phyloP scores from a whole-genome alignment of 129 eudicot species.

The Centella asiatica region DNA sequence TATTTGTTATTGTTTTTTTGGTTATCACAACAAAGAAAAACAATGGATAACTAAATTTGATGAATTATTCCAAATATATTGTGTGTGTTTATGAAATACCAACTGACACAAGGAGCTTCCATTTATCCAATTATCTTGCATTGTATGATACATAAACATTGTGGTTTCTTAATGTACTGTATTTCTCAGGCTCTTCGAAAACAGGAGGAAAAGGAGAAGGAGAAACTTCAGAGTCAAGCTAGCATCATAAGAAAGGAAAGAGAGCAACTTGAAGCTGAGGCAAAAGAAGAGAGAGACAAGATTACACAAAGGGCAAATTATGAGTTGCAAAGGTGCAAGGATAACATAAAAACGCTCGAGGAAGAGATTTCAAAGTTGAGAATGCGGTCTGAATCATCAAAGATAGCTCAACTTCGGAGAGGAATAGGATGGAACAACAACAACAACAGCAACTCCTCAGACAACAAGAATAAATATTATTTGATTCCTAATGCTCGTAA shows the following conservation, averaged over 20 bases:
- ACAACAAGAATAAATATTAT: neutral
- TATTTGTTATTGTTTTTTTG: too few species aligned
- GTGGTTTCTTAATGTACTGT: too few species aligned
- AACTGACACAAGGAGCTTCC: too few species aligned
- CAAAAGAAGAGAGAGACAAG: slow-evolving; percentile 24
- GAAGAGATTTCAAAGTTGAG: slow-evolving; percentile 29
- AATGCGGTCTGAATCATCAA: slow-evolving; percentile 28
- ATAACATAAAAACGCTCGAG: slow-evolving; percentile 26
- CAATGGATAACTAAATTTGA: neutral
- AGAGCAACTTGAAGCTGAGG: slow-evolving; percentile 21
- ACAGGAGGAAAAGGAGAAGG: slow-evolving; percentile 41
- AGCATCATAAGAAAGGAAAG: slow-evolving; percentile 20
- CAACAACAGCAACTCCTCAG: too few species aligned
- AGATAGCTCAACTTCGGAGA: slow-evolving; percentile 32
- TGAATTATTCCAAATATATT: too few species aligned
- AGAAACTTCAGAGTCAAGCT: slow-evolving; percentile 11
- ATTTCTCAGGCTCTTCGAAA: slow-evolving; percentile 32
- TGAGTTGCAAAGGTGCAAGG: slow-evolving; percentile 22
- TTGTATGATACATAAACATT: too few species aligned
- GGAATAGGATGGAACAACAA: slow-evolving; percentile 21
- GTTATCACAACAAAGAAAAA: too few species aligned
- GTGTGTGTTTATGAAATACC: too few species aligned
- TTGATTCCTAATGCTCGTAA: slow-evolving; percentile 17
- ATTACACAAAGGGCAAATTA: slow-evolving; percentile 17
- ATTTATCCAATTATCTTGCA: too few species aligned